Base-by-base conservation (phyloP, 345 rosid species). In the Mallotus nudiflorus region DNA sequence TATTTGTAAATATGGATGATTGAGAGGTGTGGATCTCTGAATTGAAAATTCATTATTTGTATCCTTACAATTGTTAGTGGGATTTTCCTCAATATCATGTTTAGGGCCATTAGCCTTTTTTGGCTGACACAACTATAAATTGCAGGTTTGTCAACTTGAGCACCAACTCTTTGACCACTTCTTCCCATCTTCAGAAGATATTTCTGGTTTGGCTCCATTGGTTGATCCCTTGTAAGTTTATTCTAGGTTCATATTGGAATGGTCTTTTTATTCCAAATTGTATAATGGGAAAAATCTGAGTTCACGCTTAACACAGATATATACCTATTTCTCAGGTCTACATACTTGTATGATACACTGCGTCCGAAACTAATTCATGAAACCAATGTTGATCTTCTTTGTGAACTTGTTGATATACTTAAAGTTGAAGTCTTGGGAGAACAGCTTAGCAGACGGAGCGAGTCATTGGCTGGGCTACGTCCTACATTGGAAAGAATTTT, bases 101-200 rank as follows among this genome's bases (percentile, higher is more conserved):
- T 37, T 16, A 16, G 62, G 22, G 20, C 33, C 62, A 29, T 57
- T 13, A 15, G 18, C 22, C 35, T 16, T 31, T 44, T 60, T 60
- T 20, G 40, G 13, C 60, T 55, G 53, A 56, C 25, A 25, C 57
- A 15, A 58, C 63, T 40, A 65, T 18, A 74, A n/a, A 69, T 54
- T 86, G 78, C 87, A 94, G 99, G 97, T 87, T 74, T 94, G 99
- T 82, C 99, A 92, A 67, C 89, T 90, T 66, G 99, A 94, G 85
- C 88, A 94, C 75, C 97, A 94, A 75, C 91, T 94, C 68, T 94
- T 94, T 84, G 87, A 81, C 80, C 97, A 94, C 81, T 94, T 94
- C 76, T 94, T 91, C 75, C 97, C 98, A 66, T 86, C 95, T 50
- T 91, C 89, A 0, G 97, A 87, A 73, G 97, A 94, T 74, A 77